Base-by-base conservation (phyloP, 495 filamentous ascomycete species). In the Cercophora scortea region DNA sequence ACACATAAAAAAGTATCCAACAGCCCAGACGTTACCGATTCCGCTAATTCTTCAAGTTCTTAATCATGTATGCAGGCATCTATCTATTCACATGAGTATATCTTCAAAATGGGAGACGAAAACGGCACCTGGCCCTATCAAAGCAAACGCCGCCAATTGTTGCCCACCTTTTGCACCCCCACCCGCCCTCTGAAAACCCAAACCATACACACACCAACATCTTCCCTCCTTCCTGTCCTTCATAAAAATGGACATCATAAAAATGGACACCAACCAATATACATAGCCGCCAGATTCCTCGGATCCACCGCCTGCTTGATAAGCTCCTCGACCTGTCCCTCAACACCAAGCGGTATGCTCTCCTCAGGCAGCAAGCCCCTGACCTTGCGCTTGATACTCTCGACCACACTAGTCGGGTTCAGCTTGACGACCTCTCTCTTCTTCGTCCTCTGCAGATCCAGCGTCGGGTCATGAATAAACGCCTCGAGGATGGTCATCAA, bases 261-360 rank as follows among this genome's bases (percentile, higher is more conserved):
- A 63, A 96, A 97, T 17, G 92, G 79, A 76, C 89, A 95, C 93
- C 93, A 98, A 19, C 93, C 93, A 70, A 97, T 93, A 69, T 98
- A 98, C 93, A 98, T 98, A 6, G 78, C 78, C 13, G 86, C 79
- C 66, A 99, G 70, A 60, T 88, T 91, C 59, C 63, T 79, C 43
- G 83, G 82, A 66, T 87, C 78, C 17, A 84, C 85, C 55, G 93
- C 92, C 70, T 89, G 83, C 67, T 85, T 75, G 49, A 97, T 90
- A 61, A 99, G 66, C 63, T 89, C 87, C 65, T 99, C 88, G 13
- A 96, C 91, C 72, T 97, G 91, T 1, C 93, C 93, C 63, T 96
- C 94, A 9, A 97, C 90, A 6, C 89, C 88, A 18, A 99, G 73
- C 43, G 94, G 90, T 43, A 96, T 91, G 41, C 80, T 89, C 76